Conservation (phyloP, 2,329 filamentous ascomycete genomes). For the Cladosporium sp. region DNA sequence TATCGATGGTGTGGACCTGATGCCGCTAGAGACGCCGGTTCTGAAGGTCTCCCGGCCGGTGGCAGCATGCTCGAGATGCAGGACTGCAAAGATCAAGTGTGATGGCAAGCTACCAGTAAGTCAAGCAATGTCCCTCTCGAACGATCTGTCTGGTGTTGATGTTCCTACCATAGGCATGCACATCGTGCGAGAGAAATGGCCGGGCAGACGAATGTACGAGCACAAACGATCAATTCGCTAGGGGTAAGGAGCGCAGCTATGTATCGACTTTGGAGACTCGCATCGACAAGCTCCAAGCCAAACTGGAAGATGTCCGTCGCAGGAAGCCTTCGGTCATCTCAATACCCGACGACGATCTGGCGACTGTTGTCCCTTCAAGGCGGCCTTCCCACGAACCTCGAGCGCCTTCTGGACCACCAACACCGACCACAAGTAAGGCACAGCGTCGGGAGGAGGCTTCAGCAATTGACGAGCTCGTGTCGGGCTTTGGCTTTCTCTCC, state of each 20-base stretch:
- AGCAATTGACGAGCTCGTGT: slow-evolving; percentile 87
- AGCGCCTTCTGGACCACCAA: slow-evolving; percentile 27
- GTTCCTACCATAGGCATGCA: slow-evolving; percentile 63
- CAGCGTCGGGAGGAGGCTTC: slow-evolving; percentile 67
- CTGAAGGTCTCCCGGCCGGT: slow-evolving; percentile 75
- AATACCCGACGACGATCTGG: slow-evolving; percentile 60
- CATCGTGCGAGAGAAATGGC: slow-evolving; percentile 89
- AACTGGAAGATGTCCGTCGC: slow-evolving; percentile 65
- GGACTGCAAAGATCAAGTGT: slow-evolving; percentile 94
- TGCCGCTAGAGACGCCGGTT: slow-evolving; percentile 57
- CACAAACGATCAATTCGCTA: slow-evolving; percentile 91
- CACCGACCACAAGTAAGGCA: slow-evolving; percentile 38
- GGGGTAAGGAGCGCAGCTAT: slow-evolving; percentile 95
- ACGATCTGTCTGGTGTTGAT: neutral
- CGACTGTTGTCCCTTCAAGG: slow-evolving; percentile 45
- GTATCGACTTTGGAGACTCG: slow-evolving; percentile 91
- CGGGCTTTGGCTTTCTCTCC: slow-evolving; percentile 91
- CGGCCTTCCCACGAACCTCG: slow-evolving; percentile 40
- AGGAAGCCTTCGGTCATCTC: slow-evolving; percentile 70
- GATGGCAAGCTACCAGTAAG: slow-evolving; percentile 80
- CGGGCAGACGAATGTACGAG: slow-evolving; percentile 85
- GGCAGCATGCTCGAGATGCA: slow-evolving; percentile 78
- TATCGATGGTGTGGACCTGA: slow-evolving; percentile 33
- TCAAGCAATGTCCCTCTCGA: neutral
- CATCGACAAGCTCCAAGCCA: slow-evolving; percentile 82